Evolutionary conservation across 2,329 filamentous ascomycete genomes (phyloP).

Genomic region (Talaromyces sp.): DNA sequence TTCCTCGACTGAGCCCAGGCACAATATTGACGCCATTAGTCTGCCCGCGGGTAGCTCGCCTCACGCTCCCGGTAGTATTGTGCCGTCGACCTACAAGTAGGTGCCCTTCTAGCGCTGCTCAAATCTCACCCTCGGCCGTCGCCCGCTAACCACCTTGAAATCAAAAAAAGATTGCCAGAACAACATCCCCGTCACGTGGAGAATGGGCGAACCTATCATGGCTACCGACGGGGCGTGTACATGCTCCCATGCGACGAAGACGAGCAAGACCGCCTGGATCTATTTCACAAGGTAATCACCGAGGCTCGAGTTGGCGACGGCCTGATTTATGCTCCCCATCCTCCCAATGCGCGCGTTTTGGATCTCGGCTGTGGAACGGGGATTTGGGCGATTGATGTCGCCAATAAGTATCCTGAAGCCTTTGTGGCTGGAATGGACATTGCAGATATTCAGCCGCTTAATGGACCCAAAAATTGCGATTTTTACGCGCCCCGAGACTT

Average conservation of each 20-base stretch:
- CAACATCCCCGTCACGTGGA: conserved; percentile 48
- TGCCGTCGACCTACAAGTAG: conserved; percentile 10
- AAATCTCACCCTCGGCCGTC: neutral
- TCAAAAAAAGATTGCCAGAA: conserved; percentile 24
- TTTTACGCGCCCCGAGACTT: conserved; percentile 69
- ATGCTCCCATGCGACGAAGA: conserved; percentile 71
- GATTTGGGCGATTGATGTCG: conserved; percentile 86
- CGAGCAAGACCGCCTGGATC: conserved; percentile 73
- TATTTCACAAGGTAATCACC: conserved; percentile 71
- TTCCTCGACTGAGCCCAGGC: conserved; percentile 3
- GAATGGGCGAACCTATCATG: conserved; percentile 66
- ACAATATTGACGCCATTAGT: conserved; percentile 3
- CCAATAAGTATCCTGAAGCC: conserved; percentile 57
- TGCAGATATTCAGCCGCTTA: conserved; percentile 57
- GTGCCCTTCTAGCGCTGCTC: neutral
- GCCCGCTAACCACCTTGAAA: neutral
- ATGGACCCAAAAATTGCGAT: conserved; percentile 63
- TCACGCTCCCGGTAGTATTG: neutral
- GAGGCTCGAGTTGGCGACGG: conserved; percentile 51
- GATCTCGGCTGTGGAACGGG: conserved; percentile 80
- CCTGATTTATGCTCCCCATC: conserved; percentile 36
- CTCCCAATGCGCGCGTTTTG: conserved; percentile 45
- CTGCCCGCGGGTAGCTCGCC: neutral
- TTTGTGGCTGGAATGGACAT: conserved; percentile 59
- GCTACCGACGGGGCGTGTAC: conserved; percentile 63